Conservation (phyloP, 1,284 basidiomycete species). For the Rhodotorula mucilaginosa region DNA sequence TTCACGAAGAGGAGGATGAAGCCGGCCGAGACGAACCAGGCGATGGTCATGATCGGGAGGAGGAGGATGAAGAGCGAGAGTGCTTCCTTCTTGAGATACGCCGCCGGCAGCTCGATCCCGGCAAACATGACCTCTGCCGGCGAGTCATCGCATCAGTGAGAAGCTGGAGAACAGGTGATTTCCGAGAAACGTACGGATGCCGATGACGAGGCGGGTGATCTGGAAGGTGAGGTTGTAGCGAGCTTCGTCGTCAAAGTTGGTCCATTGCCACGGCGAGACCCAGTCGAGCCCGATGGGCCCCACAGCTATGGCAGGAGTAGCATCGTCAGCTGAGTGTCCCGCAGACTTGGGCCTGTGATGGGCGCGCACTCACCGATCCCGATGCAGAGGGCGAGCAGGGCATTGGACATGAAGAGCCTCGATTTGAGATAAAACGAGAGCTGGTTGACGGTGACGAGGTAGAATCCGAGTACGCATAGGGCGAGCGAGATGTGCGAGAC, state of each 20-base stretch:
- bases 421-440: conserved; percentile 52
- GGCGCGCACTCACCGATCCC: conserved; percentile 25
- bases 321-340: not conserved
- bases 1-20: conserved; percentile 49
- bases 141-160: too few species aligned
- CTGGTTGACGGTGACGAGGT: conserved; percentile 47
- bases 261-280: conserved; percentile 38
- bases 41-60: conserved; percentile 49
- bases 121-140: conserved; percentile 47
- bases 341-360: too few species aligned
- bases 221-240: conserved; percentile 47
- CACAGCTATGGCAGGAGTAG: conserved; percentile 16
- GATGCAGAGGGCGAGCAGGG: conserved; percentile 29
- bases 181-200: conserved; percentile 37
- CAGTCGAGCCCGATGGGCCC: conserved; percentile 40
- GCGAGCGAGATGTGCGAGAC: conserved; percentile 21
- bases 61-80: conserved; percentile 49
- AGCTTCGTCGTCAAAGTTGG: conserved; percentile 27
- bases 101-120: conserved; percentile 49
- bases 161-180: too few species aligned
- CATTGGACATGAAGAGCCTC: conserved; percentile 48
- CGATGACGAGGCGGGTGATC: conserved; percentile 48
- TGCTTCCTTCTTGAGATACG: conserved; percentile 43
- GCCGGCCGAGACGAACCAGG: conserved; percentile 49
- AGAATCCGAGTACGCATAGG: conserved; percentile 25